phyloP scores from a whole-genome alignment of 2,329 filamentous ascomycete genomes.

The Xylaria sp. region DNA sequence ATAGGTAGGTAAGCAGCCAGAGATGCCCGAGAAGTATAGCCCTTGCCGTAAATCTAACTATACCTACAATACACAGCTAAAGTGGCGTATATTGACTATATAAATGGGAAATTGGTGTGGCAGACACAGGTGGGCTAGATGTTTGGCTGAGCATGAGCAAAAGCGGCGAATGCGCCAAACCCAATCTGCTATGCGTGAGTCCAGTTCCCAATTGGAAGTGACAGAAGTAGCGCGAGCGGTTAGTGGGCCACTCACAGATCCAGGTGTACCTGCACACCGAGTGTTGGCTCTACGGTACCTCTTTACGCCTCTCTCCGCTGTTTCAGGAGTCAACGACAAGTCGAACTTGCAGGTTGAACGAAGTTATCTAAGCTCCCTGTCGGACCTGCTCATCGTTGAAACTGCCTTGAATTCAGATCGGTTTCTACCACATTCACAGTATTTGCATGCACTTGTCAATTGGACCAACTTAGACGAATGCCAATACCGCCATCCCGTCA shows the following conservation, averaged over 20 bases:
- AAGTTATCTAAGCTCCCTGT: background rate
- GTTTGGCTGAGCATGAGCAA: too few species aligned
- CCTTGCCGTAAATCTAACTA: too few species aligned
- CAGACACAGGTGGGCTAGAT: too few species aligned
- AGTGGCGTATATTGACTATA: too few species aligned
- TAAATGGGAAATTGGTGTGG: too few species aligned
- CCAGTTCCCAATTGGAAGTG: background rate
- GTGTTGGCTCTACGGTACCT: constrained; percentile 13
- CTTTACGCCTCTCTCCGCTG: constrained; percentile 1
- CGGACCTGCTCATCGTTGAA: constrained; percentile 1
- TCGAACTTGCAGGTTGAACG: background rate
- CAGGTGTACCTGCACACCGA: constrained; percentile 15
- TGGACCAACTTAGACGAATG: constrained; percentile 22
- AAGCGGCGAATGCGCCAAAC: too few species aligned
- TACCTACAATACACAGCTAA: too few species aligned
- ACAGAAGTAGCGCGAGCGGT: constrained; percentile 29
- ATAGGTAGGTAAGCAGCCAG: too few species aligned
- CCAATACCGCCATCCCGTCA: constrained; percentile 30
- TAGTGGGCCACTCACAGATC: constrained; percentile 35
- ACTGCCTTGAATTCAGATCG: background rate
- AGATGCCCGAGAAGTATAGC: too few species aligned
- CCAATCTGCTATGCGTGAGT: background rate
- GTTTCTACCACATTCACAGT: background rate
- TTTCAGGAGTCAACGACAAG: background rate
- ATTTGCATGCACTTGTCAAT: constrained; percentile 5